Percentiles rank a stretch among this genome's conserved stretches.
Conservation (phyloP, 345 rosid species). For the Firmiana major region DNA sequence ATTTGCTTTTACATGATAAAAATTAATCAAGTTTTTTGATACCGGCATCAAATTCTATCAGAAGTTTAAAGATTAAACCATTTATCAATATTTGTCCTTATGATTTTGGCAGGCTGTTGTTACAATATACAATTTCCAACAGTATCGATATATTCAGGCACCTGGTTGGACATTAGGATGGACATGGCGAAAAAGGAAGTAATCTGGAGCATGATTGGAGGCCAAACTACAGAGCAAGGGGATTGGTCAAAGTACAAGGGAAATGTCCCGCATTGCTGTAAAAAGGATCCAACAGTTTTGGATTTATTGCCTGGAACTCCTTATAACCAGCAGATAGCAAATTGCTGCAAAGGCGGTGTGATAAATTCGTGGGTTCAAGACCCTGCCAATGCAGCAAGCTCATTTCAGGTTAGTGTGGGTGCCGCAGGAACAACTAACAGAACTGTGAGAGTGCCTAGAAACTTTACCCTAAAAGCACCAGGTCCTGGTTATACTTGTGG, state of each 20-base stretch:
- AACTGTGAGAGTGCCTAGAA: conserved; percentile 70
- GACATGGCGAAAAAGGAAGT: conserved; percentile 92
- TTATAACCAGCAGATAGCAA: conserved; percentile 81
- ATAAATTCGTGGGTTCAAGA: conserved; percentile 82
- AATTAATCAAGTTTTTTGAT: neutral
- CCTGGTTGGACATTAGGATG: conserved; percentile 93
- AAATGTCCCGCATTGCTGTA: conserved; percentile 78
- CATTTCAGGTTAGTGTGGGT: conserved; percentile 85
- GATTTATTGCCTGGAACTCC: conserved; percentile 87
- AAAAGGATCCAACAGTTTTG: conserved; percentile 73
- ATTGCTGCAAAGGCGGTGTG: conserved; percentile 94
- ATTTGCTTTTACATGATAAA: neutral
- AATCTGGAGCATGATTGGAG: conserved; percentile 82
- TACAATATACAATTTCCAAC: conserved; percentile 77
- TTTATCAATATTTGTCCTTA: neutral
- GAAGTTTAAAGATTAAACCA: neutral
- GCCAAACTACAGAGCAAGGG: conserved; percentile 83
- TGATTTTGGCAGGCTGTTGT: conserved; percentile 64
- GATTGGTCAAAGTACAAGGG: conserved; percentile 88
- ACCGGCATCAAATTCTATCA: neutral
- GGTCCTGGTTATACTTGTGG: conserved; percentile 97
- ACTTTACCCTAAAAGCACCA: conserved; percentile 78
- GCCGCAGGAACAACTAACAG: conserved; percentile 79
- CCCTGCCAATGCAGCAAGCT: conserved; percentile 59
- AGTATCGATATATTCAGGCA: conserved; percentile 75